Evolutionary conservation across 2,329 filamentous ascomycete species (phyloP).

Genomic region (Xylariales sp.): DNA sequence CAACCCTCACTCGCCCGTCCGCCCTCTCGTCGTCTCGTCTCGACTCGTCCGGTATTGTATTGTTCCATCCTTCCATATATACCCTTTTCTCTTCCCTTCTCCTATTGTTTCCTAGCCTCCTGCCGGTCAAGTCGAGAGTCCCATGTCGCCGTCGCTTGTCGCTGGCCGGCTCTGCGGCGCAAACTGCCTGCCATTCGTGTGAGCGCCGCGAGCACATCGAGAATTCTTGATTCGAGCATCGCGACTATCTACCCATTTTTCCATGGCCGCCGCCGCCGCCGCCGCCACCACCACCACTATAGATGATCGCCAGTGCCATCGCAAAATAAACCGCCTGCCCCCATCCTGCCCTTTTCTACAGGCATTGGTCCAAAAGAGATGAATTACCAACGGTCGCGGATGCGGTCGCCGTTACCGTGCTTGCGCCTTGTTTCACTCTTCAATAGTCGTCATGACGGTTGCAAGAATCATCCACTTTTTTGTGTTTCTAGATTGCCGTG

Average conservation of each 20-base stretch:
- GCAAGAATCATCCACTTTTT: conserved; percentile 40
- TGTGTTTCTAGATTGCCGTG: conserved; percentile 40
- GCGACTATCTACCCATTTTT: not conserved
- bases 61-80: conserved; percentile 1
- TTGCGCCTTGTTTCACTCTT: conserved; percentile 29
- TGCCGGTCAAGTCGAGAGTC: conserved; percentile 12
- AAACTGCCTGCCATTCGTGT: conserved; percentile 39
- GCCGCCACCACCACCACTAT: conserved; percentile 8
- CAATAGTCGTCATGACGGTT: conserved; percentile 35
- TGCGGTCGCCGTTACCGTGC: not conserved
- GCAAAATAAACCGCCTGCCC: conserved; percentile 23
- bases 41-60: conserved; percentile 20
- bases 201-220: conserved; percentile 24
- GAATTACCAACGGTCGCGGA: conserved; percentile 7
- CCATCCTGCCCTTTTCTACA: conserved; percentile 13
- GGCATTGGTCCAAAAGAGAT: conserved; percentile 9
- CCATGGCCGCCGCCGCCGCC: conserved; percentile 6
- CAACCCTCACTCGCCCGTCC: not conserved
- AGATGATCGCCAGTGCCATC: conserved; percentile 42
- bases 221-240: conserved; percentile 14
- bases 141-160: conserved; percentile 14
- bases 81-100: conserved; percentile 4
- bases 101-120: not conserved
- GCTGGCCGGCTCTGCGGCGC: conserved; percentile 34
- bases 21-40: not conserved